Evolutionary conservation across 202 grass and related monocot species (phyloP), one percentile per base, ranked within the genome.

Genomic region (Carex arenaria): DNA sequence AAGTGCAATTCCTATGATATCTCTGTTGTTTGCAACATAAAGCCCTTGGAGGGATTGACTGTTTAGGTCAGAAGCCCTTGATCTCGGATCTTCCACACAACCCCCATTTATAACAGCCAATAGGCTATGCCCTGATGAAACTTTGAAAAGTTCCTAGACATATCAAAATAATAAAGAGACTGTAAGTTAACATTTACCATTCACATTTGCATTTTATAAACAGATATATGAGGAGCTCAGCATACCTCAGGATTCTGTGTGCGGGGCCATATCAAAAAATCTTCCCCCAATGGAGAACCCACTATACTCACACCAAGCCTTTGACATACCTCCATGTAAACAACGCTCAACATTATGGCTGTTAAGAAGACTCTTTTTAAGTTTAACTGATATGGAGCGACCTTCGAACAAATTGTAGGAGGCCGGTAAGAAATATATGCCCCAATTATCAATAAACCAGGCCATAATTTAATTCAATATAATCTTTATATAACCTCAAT

Each of bases 251-350:
- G 77, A 81, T 69, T 85, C 51, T 80, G 77, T 9, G 87, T 82
- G 34, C 32, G 59, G 6, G 87, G 87, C 87, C 87, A 89, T 81
- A 89, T 89, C 59, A 89, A 61, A 77, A 89, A 89, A 75, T 85
- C 78, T 64, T 89, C 87, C 15, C 87, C 87, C 18, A 89, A 71
- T 14, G 73, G 83, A 68, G 87, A 85, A 32, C 87, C 87, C 75
- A 89, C 77, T 65, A 89, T 77, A n/a, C 67, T 85, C 67, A 89
- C 60, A 74, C 87, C 87, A 26, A 89, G 87, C 28, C 83, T 89
- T 77, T 53, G 75, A 54, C 82, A 89, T 64, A 89, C 75, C 80
- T 89, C 87, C 79, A 89, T 85, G 80, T 89, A 89, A 64, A 89
- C 67, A 47, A 89, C 47, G 22, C 87, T 89, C 59, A 89, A 69